Percentiles rank a stretch among this genome's conserved stretches.
Conservation (phyloP, 805 yeast species). For the Ogataea methylovora region DNA sequence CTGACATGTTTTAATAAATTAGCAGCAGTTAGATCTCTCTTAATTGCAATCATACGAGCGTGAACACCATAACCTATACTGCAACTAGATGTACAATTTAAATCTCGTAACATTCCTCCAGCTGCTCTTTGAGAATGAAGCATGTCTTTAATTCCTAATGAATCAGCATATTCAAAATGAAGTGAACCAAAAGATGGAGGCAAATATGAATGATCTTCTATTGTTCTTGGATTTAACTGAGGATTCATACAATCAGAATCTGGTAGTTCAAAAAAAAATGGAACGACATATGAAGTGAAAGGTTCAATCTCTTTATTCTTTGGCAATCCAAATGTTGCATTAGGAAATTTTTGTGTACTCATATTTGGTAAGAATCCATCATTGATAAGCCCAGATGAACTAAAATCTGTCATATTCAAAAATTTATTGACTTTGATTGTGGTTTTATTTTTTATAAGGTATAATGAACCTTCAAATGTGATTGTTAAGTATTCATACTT, state of each 20-base stretch:
- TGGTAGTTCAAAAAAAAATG: constrained; percentile 13
- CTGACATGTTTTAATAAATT: constrained; percentile 9
- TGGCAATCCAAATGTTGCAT: constrained; percentile 13
- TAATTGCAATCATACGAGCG: constrained; percentile 8
- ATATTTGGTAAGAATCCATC: constrained; percentile 6
- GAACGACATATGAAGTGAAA: constrained; percentile 7
- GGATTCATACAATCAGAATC: constrained; percentile 5
- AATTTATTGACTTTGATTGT: constrained; percentile 18
- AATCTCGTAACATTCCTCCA: neutral
- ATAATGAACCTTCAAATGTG: constrained; percentile 34
- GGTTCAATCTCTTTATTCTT: constrained; percentile 9
- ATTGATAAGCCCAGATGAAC: constrained; percentile 12
- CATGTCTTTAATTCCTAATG: constrained; percentile 2
- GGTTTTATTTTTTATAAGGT: constrained; percentile 10
- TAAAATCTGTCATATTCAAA: constrained; percentile 33
- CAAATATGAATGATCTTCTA: neutral
- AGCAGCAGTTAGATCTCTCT: constrained; percentile 2
- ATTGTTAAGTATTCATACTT: constrained; percentile 37
- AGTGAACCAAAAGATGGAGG: constrained; percentile 13
- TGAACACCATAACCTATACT: constrained; percentile 11
- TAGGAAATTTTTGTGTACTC: too few species aligned
- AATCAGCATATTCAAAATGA: constrained; percentile 6
- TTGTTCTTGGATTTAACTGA: neutral
- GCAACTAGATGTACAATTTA: neutral
- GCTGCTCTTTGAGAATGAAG: constrained; percentile 4